phyloP scores from a whole-genome alignment of 345 rosid species.

The Eutrema japonicum region DNA sequence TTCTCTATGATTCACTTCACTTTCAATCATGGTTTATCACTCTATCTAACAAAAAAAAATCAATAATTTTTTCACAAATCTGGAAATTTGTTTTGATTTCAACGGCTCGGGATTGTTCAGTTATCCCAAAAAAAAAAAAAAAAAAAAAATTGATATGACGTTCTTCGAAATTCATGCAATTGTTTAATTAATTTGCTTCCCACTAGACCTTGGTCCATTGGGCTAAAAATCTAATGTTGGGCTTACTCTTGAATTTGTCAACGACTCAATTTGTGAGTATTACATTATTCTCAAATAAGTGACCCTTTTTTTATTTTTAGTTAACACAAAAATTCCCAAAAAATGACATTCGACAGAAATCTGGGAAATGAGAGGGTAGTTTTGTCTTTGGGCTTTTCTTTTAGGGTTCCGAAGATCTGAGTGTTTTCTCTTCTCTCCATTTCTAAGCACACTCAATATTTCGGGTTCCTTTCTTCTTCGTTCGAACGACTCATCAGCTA shows the following conservation, averaged over 20 bases:
- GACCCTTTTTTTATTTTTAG: too few species aligned
- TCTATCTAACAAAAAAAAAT: too few species aligned
- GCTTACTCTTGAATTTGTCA: not conserved
- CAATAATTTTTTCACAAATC: too few species aligned
- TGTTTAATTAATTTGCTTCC: not conserved
- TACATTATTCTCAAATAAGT: not conserved
- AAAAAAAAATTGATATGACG: too few species aligned
- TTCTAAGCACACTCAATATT: conserved; percentile 8
- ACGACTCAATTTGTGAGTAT: not conserved
- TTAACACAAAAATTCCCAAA: too few species aligned
- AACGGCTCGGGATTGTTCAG: not conserved
- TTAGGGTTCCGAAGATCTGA: conserved; percentile 43
- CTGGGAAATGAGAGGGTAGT: conserved; percentile 20
- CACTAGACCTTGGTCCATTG: not conserved
- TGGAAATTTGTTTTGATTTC: too few species aligned
- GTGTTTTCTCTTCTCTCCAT: conserved; percentile 19
- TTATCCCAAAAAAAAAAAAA: too few species aligned
- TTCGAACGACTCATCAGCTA: not conserved
- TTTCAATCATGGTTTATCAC: too few species aligned
- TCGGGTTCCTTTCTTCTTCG: conserved; percentile 11
- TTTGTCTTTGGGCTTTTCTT: conserved; percentile 22
- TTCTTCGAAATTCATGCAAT: too few species aligned
- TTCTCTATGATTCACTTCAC: too few species aligned
- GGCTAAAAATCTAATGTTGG: not conserved
- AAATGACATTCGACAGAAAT: not conserved